Evolutionary conservation across 352 stramenopile genomes (phyloP), one percentile per base, ranked within the genome.

Genomic region (Phytophthora pini): DNA sequence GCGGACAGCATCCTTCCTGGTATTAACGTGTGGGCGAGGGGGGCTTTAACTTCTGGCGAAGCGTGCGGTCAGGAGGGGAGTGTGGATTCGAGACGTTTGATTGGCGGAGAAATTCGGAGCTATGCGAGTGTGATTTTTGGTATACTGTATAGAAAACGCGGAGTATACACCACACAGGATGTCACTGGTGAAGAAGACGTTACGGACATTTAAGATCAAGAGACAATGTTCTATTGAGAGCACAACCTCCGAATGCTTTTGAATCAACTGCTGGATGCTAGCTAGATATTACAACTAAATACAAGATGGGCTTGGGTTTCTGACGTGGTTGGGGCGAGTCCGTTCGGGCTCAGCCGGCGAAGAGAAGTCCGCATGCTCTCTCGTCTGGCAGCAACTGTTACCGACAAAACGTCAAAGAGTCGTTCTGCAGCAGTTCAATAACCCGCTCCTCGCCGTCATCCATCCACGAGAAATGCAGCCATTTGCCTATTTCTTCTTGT

Each of bases 1-100:
- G 80, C 72, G 56, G 79, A 80, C 68, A 88, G 60, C 83, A 89
- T 89, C 36, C 27, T 70, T 26, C 24, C 24, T 26, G 24, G 24
- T 26, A 26, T 26, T 26, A 17, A 17, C 32, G 36, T 26, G 29
- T 36, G 31, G 31, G 12, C 31, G 31, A 12, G 51, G 48, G 61
- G 66, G 54, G 54, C 65, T 58, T 70, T 65, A 55, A 58, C 54
- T 64, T 65, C 40, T 56, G 40, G 32, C 24, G 12, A 24, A 60
- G 56, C 49, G 61, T 66, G 56, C 50, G 61, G 56, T 32, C 45
- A 58, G 55, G 45, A 36, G 51, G 32, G 31, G 64, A 51, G 51
- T 22, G 55, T 24, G 39, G 40, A 52, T 54, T 48, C 13, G 31
- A 12, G 61, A 20, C 12, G 4, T 36, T 31, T 56, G 60, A 70